Conservation (phyloP, 176 grass and related monocot species). For the Luzula sylvatica region DNA sequence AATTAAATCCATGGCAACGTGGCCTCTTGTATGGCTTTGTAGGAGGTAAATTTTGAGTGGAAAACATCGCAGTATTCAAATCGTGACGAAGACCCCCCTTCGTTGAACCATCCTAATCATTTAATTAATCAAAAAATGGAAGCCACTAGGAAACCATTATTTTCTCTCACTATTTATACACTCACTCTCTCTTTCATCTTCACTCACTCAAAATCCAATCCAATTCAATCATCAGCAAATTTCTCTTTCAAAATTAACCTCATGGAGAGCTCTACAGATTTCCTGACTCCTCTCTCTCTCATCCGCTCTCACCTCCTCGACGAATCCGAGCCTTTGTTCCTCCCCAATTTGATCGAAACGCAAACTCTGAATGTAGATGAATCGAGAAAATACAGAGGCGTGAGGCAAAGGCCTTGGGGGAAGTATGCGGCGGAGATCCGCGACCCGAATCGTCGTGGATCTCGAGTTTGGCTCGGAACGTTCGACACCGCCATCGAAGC, state of each 20-base stretch:
- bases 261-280: conserved; percentile 1
- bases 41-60: too few relatives aligned
- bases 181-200: not conserved
- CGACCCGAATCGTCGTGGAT: conserved; percentile 6
- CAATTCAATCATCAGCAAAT: not conserved
- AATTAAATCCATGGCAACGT: too few relatives aligned
- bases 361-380: not conserved
- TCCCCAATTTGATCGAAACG: too few relatives aligned
- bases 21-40: too few relatives aligned
- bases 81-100: too few relatives aligned
- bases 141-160: not conserved
- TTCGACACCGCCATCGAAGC: conserved; percentile 15
- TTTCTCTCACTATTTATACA: conserved; percentile 2
- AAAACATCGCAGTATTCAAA: too few relatives aligned
- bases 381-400: conserved; percentile 44
- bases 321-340: not conserved
- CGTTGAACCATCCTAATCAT: too few relatives aligned
- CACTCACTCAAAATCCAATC: not conserved
- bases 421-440: conserved; percentile 29
- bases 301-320: conserved; percentile 13
- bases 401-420: conserved; percentile 91
- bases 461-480: conserved; percentile 19
- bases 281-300: not conserved
- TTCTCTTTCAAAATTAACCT: conserved; percentile 2
- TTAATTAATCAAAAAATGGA: not conserved